A percentile compares a stretch with the other conserved stretches of the same genome.
These are phyloP conservation scores for Haematococcus lacustris DNA, from an alignment of 139 green algal genomes.

Conservation along the genomic window DNA sequence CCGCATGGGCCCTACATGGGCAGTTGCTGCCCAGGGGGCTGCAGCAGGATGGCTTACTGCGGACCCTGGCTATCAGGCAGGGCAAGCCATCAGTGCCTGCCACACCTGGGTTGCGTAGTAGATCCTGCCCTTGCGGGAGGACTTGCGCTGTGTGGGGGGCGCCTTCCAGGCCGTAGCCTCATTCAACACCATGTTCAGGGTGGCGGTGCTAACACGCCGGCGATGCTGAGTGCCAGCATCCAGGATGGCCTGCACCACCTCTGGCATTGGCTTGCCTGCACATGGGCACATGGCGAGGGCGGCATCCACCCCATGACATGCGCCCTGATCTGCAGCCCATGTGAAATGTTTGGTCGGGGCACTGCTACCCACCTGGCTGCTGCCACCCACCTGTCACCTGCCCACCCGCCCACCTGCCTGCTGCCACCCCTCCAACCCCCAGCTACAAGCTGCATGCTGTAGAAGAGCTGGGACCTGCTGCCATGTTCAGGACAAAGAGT, in stretches of 20 bases:
- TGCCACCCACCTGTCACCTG: too few relatives aligned
- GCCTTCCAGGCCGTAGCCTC: conserved; percentile 70
- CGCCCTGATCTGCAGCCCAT: neutral
- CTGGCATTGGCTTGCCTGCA: conserved; percentile 34
- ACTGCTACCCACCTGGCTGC: too few relatives aligned
- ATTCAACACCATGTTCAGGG: conserved; percentile 85
- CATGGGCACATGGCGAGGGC: neutral
- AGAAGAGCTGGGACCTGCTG: too few relatives aligned
- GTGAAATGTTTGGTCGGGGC: too few relatives aligned
- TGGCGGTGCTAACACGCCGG: conserved; percentile 82
- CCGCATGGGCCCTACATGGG: too few relatives aligned
- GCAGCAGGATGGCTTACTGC: too few relatives aligned
- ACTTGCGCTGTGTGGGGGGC: conserved; percentile 49
- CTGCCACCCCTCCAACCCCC: too few relatives aligned
- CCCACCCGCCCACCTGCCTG: too few relatives aligned
- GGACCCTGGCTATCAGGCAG: too few relatives aligned
- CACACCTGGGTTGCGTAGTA: conserved; percentile 88
- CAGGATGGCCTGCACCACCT: conserved; percentile 69
- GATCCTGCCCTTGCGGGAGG: conserved; percentile 58
- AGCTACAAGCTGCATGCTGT: too few relatives aligned
- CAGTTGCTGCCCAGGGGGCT: too few relatives aligned
- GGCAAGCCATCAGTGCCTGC: neutral
- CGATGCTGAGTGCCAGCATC: conserved; percentile 71
- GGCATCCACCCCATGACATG: neutral
- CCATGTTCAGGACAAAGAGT: too few relatives aligned